Evolutionary conservation across 169 alveolate genomes (phyloP), one percentile per base, ranked within the genome.

Genomic region (Eimeria necatrix): DNA sequence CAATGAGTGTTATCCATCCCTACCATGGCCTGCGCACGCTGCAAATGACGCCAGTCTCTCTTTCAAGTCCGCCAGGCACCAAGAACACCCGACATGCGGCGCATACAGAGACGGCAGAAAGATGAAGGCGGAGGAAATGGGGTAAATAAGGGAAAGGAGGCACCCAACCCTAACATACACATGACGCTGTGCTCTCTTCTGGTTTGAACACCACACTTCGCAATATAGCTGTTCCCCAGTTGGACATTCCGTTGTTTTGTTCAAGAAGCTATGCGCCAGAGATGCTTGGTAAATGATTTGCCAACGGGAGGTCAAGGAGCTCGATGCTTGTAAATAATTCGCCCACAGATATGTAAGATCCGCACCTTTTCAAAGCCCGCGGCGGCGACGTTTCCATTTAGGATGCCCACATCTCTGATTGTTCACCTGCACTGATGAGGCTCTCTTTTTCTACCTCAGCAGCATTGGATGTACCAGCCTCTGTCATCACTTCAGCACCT

Each of bases 351-450:
- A 32, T 32, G 41, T 2, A 32, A 32, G 41, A 32, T 32, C 41
- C 41, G 41, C 41, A 32, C 41, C 41, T 32, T 32, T 32, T 32
- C 41, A 2, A 32, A 32, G 2, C 41, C 41, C 41, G 41, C 41
- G 41, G 41, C 41, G 41, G 41, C 41, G 41, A 56, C 68, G 53
- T 22, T 22, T 14, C 24, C 64, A 6, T 20, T 90, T 64, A 90
- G 5, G 95, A 85, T 9, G 95, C 84, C 95, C 95, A 93, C 95
- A 93, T 93, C 59, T 70, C 93, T 9, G 93, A 22, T 48, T 93
- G 93, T 56, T 83, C 95, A 59, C 90, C 95, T 24, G 90, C 81
- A 41, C 48, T 46, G 14, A 93, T 87, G 84, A 93, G 26, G 53
- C 93, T 16, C 90, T 93, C 95, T 56, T 52, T 80, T 68, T 93